These are phyloP conservation scores for Monosporascus ibericus DNA, from an alignment of 2,329 filamentous ascomycete species.

Conservation along the genomic window DNA sequence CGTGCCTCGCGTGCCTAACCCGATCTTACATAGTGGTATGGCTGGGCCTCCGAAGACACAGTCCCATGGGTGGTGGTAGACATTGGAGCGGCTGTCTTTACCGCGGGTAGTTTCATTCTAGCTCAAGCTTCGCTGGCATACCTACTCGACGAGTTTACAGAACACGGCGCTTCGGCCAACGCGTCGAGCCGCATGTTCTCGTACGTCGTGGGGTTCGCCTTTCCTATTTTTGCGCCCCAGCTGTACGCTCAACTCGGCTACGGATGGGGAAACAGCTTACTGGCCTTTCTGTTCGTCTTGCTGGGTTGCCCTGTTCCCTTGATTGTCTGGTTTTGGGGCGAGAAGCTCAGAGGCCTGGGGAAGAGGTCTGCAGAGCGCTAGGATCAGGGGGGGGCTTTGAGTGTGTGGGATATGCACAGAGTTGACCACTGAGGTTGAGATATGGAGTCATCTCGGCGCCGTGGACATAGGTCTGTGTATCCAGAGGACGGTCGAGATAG, in stretches of 20 bases:
- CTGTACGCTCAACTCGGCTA: constrained; percentile 30
- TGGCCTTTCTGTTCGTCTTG: constrained; percentile 32
- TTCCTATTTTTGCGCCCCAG: constrained; percentile 48
- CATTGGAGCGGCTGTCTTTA: constrained; percentile 48
- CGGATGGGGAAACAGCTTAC: constrained; percentile 38
- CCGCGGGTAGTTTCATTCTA: constrained; percentile 44
- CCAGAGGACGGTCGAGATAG: no score
- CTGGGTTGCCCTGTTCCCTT: constrained; percentile 14
- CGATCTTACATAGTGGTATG: constrained; percentile 36
- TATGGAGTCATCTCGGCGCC: no score
- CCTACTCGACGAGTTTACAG: constrained; percentile 42
- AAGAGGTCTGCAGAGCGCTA: not conserved
- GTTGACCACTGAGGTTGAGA: no score
- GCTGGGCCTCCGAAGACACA: constrained; percentile 47
- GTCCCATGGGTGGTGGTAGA: constrained; percentile 54
- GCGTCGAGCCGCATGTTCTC: constrained; percentile 48
- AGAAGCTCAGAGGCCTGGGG: constrained; percentile 13
- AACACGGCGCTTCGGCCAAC: constrained; percentile 31
- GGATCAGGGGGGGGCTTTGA: no score
- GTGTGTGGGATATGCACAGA: no score
- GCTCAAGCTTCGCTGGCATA: constrained; percentile 51
- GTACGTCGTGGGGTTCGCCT: constrained; percentile 46
- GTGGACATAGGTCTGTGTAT: no score
- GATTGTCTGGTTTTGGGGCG: constrained; percentile 18
- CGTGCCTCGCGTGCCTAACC: not conserved